Evolutionary conservation across 1,284 basidiomycete genomes (phyloP), one percentile per base, ranked within the genome.

Genomic region (Stygiomarasmius scandens): DNA sequence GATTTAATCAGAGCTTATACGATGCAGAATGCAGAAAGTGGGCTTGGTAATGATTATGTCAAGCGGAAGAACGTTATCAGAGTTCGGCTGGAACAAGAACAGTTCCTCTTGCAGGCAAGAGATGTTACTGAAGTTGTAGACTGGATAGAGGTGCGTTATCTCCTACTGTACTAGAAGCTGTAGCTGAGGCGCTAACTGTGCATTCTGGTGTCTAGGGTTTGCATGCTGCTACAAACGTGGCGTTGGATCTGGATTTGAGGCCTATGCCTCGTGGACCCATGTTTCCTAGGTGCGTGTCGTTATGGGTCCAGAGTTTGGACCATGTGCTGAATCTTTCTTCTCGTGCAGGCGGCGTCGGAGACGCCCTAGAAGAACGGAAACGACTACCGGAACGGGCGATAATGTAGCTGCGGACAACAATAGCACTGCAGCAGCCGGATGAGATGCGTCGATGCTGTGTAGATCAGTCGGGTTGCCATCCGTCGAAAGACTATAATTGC

Each of bases 31-130:
- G 94, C 95, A 16, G 96, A 98, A 77, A 92, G 89, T 59, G 96
- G 96, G 22, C 74, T 98, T 14, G 97, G 95, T 20, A 96, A 93
- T 54, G 96, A 99, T 74, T 99, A 99, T 73, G 62, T 88, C 65
- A 99, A 99, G 81, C 82, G 95, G 61, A 90, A 88, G 75, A 93
- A 98, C 72, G 95, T 98, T 38, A 95, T 99, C n/a, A 83, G 96
- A 24, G 86, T 98, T 32, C 78, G 97, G 56, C 80, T 94, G 64
- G 95, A 96, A 70, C 96, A 96, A 12, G 93, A 99, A 77, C 96
- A 99, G 77, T 99, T 99, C 73, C 77, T 99, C 69, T 70, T 99
- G 61, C 97, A 99, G 75, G 93, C 93, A 2, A 86, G 84, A 54
- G 90, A 93, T 69, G 90, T 96, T 47, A 82, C 86, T 36, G 86